Conservation (phyloP, 768 basidiomycete species). For the Boletellus ananiceps region DNA sequence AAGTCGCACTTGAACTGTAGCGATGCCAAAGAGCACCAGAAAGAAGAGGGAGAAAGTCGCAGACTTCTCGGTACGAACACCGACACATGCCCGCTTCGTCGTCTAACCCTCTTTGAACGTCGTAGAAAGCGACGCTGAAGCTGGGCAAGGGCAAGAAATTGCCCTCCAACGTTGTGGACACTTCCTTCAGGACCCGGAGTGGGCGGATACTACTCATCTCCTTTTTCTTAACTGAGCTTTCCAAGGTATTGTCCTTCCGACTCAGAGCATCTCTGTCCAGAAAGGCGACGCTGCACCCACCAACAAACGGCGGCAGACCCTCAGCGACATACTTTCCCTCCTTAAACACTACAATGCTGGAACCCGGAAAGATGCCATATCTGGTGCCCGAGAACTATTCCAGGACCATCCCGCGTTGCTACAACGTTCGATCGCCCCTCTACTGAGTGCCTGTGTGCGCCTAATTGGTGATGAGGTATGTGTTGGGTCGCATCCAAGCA, state of each 20-base stretch:
- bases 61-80: constrained; percentile 68
- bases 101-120: constrained; percentile 1
- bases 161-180: constrained; percentile 85
- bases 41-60: constrained; percentile 84
- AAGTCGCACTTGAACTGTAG: too few relatives aligned
- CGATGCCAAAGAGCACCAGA: constrained; percentile 83
- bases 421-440: constrained; percentile 43
- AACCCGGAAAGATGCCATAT: constrained; percentile 74
- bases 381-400: constrained; percentile 69
- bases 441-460: constrained; percentile 61
- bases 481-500: not conserved
- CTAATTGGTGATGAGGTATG: constrained; percentile 79
- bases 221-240: constrained; percentile 7
- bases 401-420: constrained; percentile 56
- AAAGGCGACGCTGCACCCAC: constrained; percentile 57
- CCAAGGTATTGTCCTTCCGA: constrained; percentile 84
- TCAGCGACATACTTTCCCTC: constrained; percentile 72
- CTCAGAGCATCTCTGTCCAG: constrained; percentile 67
- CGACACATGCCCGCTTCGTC: not conserved
- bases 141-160: constrained; percentile 90
- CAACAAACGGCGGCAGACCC: constrained; percentile 70
- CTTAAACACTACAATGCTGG: constrained; percentile 79
- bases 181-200: constrained; percentile 95
- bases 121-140: constrained; percentile 92
- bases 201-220: constrained; percentile 27